phyloP scores from a whole-genome alignment of 1,284 basidiomycete species.

The Trichosporon sp. region DNA sequence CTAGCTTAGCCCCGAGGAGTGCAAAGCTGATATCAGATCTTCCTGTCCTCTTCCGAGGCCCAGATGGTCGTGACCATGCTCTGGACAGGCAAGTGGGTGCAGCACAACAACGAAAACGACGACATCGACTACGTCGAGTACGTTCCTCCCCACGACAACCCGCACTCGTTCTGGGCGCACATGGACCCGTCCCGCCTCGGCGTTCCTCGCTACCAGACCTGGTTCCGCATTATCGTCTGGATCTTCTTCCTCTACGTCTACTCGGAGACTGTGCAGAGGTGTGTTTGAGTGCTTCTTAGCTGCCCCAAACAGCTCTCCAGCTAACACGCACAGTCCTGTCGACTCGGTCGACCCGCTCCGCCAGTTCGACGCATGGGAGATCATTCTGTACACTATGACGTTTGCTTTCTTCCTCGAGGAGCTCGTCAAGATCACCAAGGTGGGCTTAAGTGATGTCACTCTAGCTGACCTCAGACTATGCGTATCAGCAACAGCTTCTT shows the following conservation, averaged over 20 bases:
- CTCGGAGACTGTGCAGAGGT: conserved; percentile 72
- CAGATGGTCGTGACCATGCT: conserved; percentile 67
- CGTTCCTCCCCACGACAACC: conserved; percentile 40
- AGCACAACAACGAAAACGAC: conserved; percentile 66
- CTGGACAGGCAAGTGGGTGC: conserved; percentile 80
- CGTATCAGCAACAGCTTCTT: conserved; percentile 45
- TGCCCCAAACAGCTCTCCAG: background rate
- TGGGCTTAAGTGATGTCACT: conserved; percentile 49
- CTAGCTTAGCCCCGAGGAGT: no score
- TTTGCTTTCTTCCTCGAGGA: conserved; percentile 72
- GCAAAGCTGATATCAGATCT: conserved; percentile 60
- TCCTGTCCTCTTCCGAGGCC: conserved; percentile 82
- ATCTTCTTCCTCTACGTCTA: conserved; percentile 80
- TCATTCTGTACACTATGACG: conserved; percentile 72
- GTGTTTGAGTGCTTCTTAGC: background rate
- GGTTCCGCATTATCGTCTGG: conserved; percentile 69
- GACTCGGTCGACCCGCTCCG: conserved; percentile 50
- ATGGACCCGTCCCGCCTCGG: conserved; percentile 75
- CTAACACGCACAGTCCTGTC: conserved; percentile 34
- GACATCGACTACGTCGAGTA: conserved; percentile 58
- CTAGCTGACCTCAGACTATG: conserved; percentile 45
- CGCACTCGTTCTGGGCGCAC: conserved; percentile 67
- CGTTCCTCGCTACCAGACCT: conserved; percentile 70
- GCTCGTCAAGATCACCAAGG: conserved; percentile 53
- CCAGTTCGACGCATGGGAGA: conserved; percentile 73